Conservation (phyloP, 148 eudicot species). For the Rheum nobile region DNA sequence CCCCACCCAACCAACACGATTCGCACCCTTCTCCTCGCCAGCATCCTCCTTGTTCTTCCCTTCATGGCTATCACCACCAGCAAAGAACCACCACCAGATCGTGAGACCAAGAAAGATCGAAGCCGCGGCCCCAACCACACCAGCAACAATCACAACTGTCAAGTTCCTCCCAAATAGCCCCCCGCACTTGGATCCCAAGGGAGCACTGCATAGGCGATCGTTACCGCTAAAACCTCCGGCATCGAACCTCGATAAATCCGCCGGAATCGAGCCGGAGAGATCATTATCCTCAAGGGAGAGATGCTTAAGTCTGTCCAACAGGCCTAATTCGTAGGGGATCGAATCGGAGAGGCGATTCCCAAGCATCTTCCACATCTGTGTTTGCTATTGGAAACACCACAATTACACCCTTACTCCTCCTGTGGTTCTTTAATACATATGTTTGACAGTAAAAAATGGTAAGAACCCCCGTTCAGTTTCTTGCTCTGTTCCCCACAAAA, state of each 20-base stretch:
- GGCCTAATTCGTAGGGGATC: slow-evolving; percentile 40
- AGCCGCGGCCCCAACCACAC: slow-evolving; percentile 52
- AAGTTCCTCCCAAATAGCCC: too few species aligned
- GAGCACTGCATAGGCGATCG: slow-evolving; percentile 50
- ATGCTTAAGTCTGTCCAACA: slow-evolving; percentile 43
- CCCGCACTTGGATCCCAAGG: slow-evolving; percentile 44
- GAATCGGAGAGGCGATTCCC: slow-evolving; percentile 43
- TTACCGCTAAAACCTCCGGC: slow-evolving; percentile 35
- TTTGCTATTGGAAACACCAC: too few species aligned
- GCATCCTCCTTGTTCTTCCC: slow-evolving; percentile 18
- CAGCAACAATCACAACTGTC: slow-evolving; percentile 57
- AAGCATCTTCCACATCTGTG: too few species aligned
- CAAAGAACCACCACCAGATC: too few species aligned
- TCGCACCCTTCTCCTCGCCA: slow-evolving; percentile 31
- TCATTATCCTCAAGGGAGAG: slow-evolving; percentile 38
- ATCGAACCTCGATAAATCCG: slow-evolving; percentile 14
- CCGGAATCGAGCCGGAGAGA: slow-evolving; percentile 52
- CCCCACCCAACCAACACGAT: too few species aligned
- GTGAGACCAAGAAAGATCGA: slow-evolving; percentile 47
- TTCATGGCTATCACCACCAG: slow-evolving; percentile 8
- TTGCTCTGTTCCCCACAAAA: too few species aligned
- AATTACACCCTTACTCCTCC: too few species aligned
- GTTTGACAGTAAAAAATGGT: too few species aligned
- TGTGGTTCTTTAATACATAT: too few species aligned
- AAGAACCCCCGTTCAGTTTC: too few species aligned